Evolutionary conservation across 2,329 filamentous ascomycete genomes (phyloP), one percentile per base, ranked within the genome.

Genomic region (Fusarium sp.): DNA sequence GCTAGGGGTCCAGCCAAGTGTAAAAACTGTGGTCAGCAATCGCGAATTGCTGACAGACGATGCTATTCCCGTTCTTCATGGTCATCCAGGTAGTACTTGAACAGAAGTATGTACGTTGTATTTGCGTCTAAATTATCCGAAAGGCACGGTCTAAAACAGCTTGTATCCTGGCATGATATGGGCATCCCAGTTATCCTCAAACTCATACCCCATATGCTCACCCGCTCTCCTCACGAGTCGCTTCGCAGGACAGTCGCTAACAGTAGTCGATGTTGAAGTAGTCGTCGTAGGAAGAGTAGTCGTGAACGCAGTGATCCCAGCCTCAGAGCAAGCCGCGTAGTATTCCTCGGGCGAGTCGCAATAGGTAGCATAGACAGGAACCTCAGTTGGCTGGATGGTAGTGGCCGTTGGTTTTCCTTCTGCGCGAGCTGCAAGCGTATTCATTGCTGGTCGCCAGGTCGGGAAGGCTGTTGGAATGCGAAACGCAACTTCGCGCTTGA

Each of bases 271-370:
- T 1, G 30, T 35, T 0, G 50, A 66, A 22, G 4, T 51, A 8
- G 66, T 64, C 3, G 42, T n/a, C 3, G 61, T 63, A 6, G 55
- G 12, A 2, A 69, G 53, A 4, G 67, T 74, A 24, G 64, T 75
- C 2, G 59, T 72, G 22, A 42, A 36, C 1, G 39, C 42, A 24
- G 73, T 57, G 4, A 65, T n/a, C 5, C 64, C 64, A 8, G 56
- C 66, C 24, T 55, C 44, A 1, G 53, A 72, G 22, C 62, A 75
- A 15, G 64, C 73, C 3, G 53, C 56, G 10, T 74, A 75, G 35
- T 75, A 74, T 8, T 26, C 53, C 4, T 48, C n/a, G 0, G 64
- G 35, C 4, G 64, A 58, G n/a, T 64, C 62, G n/a, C 67, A 75
- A 38, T 72, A 72, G 1, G 59, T 73, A 9, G 61, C 63, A 10